Conservation (phyloP, 2,329 filamentous ascomycete species). For the Calonectria multiphialidica region DNA sequence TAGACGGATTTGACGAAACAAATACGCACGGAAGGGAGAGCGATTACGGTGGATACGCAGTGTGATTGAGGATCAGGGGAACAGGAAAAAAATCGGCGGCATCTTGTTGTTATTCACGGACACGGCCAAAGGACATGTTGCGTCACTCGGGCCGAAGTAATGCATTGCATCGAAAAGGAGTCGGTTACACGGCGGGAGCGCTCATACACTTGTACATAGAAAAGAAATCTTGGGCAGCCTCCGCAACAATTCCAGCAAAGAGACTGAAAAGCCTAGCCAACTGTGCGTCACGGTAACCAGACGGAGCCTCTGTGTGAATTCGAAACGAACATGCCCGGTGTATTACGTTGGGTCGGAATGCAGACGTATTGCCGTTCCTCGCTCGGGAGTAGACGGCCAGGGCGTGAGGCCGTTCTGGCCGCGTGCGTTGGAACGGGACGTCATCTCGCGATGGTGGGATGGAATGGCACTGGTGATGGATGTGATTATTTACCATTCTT, state of each 20-base stretch:
- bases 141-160: conserved; percentile 38
- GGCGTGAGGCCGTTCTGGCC: neutral
- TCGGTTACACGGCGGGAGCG: conserved; percentile 43
- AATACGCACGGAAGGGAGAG: conserved; percentile 9
- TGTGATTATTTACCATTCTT: conserved; percentile 7
- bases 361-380: neutral
- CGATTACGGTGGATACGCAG: conserved; percentile 8
- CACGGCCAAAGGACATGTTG: conserved; percentile 31
- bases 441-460: neutral
- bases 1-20: conserved; percentile 1
- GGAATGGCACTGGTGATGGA: conserved; percentile 1
- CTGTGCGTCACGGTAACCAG: neutral
- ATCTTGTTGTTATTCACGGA: conserved; percentile 33
- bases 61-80: conserved; percentile 17
- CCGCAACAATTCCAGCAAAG: conserved; percentile 24
- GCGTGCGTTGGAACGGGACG: conserved; percentile 12
- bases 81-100: conserved; percentile 32
- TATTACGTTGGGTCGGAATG: neutral
- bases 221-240: conserved; percentile 37
- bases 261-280: conserved; percentile 26
- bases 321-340: neutral
- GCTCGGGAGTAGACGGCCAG: neutral
- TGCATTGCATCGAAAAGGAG: conserved; percentile 45
- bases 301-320: neutral
- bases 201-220: conserved; percentile 45